Evolutionary conservation across 2,329 filamentous ascomycete genomes (phyloP), one percentile per base, ranked within the genome.

Genomic region (Paecilomyces variotii): DNA sequence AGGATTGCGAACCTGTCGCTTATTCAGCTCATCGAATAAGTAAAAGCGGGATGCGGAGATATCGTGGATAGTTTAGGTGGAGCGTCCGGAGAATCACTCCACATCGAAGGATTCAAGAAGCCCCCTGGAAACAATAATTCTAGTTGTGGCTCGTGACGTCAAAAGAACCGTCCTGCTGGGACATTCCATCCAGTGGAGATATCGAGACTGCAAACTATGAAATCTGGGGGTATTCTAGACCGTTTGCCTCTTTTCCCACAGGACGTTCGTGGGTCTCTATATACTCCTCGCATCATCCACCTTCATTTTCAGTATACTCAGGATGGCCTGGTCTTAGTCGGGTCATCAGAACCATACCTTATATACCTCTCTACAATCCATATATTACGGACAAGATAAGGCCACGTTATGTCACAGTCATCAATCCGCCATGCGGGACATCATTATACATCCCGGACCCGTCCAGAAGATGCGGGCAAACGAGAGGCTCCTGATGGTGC

Each of bases 21-120:
- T 39, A n/a, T 58, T 54, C 54, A 51, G 12, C 50, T 32, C 25
- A 56, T 55, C 57, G 56, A n/a, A 60, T 24, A 59, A 49, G 45
- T 58, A 60, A 57, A 61, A 27, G 50, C 50, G 28, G n/a, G 34
- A 51, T 58, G 35, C 32, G 57, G 32, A 58, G 55, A 54, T 53
- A 55, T 65, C 61, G 65, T 61, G 62, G 61, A 50, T 27, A 39
- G 54, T 30, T 56, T 49, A 61, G 57, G 63, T 63, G 65, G 64
- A 27, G 50, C 62, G 60, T 62, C 66, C 67, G 65, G 65, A 65
- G 62, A 54, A 65, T 54, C 59, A 53, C 62, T 67, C 67, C 64
- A 63, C 63, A 60, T 61, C 59, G 58, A 50, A 53, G 53, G 4
- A 35, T 25, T 24, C 11, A 54, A 54, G 25, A 34, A 12, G 19